Evolutionary conservation across 257 asterid genomes (phyloP).

Genomic region (Cruciata laevipes): DNA sequence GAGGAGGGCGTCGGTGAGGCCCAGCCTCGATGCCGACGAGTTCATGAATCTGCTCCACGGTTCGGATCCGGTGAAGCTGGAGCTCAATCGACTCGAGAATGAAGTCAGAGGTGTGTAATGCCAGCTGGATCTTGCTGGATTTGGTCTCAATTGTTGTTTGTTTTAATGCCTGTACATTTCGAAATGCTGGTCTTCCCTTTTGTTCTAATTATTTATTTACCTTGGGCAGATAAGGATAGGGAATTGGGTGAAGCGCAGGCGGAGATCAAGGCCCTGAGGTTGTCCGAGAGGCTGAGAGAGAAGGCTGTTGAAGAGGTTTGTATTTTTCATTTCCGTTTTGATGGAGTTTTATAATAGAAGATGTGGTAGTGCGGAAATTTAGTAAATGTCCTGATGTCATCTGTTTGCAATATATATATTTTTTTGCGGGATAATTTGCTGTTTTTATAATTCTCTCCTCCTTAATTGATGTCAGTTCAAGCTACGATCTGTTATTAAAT

Average conservation of each 20-base stretch:
- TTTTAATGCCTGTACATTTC: conserved; percentile 19
- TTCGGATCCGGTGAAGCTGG: conserved; percentile 99
- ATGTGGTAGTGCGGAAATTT: not conserved
- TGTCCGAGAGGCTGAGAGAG: conserved; percentile 74
- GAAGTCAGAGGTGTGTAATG: conserved; percentile 90
- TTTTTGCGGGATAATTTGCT: not conserved
- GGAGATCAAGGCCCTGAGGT: conserved; percentile 74
- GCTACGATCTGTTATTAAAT: not conserved
- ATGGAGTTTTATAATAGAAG: not conserved
- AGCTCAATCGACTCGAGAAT: conserved; percentile 97
- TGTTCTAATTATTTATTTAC: not conserved
- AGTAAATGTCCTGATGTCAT: conserved; percentile 1
- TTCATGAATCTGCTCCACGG: conserved; percentile 89
- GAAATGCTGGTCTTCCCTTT: conserved; percentile 9
- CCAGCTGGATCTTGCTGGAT: conserved; percentile 68
- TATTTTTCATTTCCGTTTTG: conserved; percentile 3
- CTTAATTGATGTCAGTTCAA: not conserved
- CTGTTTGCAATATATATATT: not conserved
- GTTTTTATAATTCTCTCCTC: conserved; percentile 1
- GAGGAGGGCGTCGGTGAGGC: conserved; percentile 77
- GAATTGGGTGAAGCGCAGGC: conserved; percentile 83
- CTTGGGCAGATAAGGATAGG: conserved; percentile 68
- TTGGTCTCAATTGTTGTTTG: conserved; percentile 26
- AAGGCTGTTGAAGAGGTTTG: conserved; percentile 94
- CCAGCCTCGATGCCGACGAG: conserved; percentile 92